A percentile compares a stretch with the other conserved stretches of the same genome.
These are phyloP conservation scores for Pelargonium fulgidum DNA, from an alignment of 441 rosid genomes.

Conservation along the genomic window DNA sequence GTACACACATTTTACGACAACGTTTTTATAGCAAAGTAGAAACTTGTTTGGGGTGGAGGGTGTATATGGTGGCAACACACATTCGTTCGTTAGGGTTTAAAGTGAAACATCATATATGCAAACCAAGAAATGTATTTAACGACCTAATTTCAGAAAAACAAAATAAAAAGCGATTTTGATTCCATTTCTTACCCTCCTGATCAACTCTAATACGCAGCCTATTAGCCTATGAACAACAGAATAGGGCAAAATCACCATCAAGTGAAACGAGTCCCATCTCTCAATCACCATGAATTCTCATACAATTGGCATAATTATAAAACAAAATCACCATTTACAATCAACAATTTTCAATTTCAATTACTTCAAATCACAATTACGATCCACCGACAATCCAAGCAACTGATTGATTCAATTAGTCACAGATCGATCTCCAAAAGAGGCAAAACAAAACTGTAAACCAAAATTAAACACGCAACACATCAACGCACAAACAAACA, in stretches of 20 bases:
- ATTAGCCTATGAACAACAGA: background rate
- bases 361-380: background rate
- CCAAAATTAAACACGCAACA: background rate
- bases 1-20: too few species aligned
- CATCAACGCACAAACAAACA: too few species aligned
- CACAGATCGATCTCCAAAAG: background rate
- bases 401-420: background rate
- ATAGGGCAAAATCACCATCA: background rate
- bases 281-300: background rate
- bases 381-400: conserved; percentile 1
- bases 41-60: too few species aligned
- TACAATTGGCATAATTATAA: background rate
- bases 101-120: too few species aligned
- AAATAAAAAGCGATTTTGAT: too few species aligned
- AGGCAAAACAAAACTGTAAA: background rate
- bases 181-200: too few species aligned
- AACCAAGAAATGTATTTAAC: too few species aligned
- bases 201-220: too few species aligned
- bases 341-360: background rate
- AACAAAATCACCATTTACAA: background rate
- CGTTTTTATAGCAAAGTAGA: too few species aligned
- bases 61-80: too few species aligned
- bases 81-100: too few species aligned
- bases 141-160: too few species aligned
- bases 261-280: background rate